Percentiles rank a stretch among this genome's conserved stretches.
Evolutionary conservation across 331 rosid species (phyloP).

Genomic region (Acacia concinna): DNA sequence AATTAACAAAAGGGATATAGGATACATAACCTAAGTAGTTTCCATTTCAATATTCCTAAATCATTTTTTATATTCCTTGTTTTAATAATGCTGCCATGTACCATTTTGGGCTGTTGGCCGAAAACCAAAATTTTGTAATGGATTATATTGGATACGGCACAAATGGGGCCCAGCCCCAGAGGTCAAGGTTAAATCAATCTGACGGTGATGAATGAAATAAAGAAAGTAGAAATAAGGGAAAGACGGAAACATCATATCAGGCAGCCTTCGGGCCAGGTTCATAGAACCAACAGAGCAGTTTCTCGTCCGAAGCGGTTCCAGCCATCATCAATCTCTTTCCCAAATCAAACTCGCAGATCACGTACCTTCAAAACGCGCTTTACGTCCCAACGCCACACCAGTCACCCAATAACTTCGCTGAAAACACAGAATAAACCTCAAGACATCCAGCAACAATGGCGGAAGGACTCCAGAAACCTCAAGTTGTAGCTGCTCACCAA

Average conservation of each 20-base stretch:
- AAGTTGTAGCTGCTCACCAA: constrained; percentile 52
- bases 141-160: not conserved
- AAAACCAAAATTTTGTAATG: not conserved
- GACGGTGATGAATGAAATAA: not conserved
- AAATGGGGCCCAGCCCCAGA: not conserved
- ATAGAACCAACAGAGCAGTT: constrained; percentile 43
- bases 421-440: not conserved
- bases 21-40: no score
- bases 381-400: not conserved
- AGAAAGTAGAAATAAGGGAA: not conserved
- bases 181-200: not conserved
- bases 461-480: constrained; percentile 18
- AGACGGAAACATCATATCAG: not conserved
- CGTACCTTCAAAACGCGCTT: constrained; percentile 42
- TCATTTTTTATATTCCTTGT: not conserved
- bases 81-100: not conserved
- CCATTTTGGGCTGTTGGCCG: not conserved
- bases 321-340: not conserved
- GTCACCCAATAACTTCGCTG: not conserved
- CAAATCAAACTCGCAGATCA: constrained; percentile 30
- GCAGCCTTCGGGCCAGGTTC: constrained; percentile 22
- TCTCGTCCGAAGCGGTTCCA: no score
- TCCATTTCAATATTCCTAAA: no score
- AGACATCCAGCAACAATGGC: constrained; percentile 12
- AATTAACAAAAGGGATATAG: no score